Evolutionary conservation across 257 asterid genomes (phyloP), one percentile per base, ranked within the genome.

Genomic region (Verbena officinalis): DNA sequence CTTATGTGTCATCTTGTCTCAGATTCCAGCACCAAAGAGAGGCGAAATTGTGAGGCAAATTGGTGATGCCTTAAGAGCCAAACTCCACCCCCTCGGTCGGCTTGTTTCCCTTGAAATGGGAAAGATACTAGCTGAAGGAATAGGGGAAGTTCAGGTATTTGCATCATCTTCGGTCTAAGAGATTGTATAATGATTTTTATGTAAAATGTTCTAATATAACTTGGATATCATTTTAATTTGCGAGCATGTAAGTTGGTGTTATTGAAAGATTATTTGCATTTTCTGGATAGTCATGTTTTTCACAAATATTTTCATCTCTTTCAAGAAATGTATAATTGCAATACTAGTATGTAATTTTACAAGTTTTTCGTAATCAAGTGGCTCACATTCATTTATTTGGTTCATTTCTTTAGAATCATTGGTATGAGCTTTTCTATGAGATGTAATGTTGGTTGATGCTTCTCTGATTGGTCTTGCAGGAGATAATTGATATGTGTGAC

Each of bases 101-200:
- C 96, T 94, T 66, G 89, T 94, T 68, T 94, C 99, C 17, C 93
- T 94, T 68, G 99, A 94, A 74, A 88, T 94, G 98, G 99, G 99
- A 62, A 94, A 94, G 76, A 94, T 90, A 71, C 85, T 94, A 4
- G 90, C 99, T 0, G 99, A 94, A 82, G 99, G 99, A 74, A 81
- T 94, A 7, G 99, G 99, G 77, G 99, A 90, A 79, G 96, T 90
- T 76, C 99, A 94, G 87, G 99, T 90, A 79, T n/a, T n/a, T 52
- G 68, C 40, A 23, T 15, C 24, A 30, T 59, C 24, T 21, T 65
- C 39, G 7, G 19, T 43, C 14, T 23, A 4, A 30, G 27, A 11
- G 57, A 36, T 27, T 12, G 24, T 34, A 51, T 33, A 31, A 2
- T 49, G n/a, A 53, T 9, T 12, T 15, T 7, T n/a, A 30, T 54